These are phyloP conservation scores for Lablab purpureus DNA, from an alignment of 306 rosid genomes.

Conservation along the genomic window DNA sequence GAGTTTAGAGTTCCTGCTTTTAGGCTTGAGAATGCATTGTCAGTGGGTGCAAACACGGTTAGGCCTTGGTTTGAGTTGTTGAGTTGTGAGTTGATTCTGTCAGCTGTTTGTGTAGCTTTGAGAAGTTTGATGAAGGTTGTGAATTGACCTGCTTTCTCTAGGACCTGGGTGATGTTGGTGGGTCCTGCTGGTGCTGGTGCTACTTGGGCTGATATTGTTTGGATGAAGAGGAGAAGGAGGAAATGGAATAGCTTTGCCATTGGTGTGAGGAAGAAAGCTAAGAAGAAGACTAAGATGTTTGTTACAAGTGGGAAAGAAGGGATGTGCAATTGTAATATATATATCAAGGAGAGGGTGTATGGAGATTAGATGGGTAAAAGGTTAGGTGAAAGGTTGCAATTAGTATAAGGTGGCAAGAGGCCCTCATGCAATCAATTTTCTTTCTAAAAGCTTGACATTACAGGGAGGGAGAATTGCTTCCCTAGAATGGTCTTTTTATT, in stretches of 20 bases:
- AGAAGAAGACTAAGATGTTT: neutral
- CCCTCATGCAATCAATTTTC: conserved; percentile 49
- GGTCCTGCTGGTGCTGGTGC: conserved; percentile 76
- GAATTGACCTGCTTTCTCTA: conserved; percentile 90
- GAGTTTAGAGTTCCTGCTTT: conserved; percentile 78
- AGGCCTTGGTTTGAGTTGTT: conserved; percentile 86
- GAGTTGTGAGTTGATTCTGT: conserved; percentile 81
- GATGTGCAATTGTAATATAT: conserved; percentile 22
- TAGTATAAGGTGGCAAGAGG: conserved; percentile 58
- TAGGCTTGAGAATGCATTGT: conserved; percentile 72
- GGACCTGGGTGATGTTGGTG: conserved; percentile 69
- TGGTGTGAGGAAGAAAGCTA: neutral
- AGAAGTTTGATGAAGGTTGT: conserved; percentile 78
- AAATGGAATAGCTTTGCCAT: conserved; percentile 46
- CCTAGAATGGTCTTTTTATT: conserved; percentile 62
- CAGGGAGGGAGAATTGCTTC: conserved; percentile 46
- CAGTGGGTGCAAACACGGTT: conserved; percentile 91
- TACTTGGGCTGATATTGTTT: conserved; percentile 11
- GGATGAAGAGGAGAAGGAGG: conserved; percentile 37
- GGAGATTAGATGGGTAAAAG: conserved; percentile 32
- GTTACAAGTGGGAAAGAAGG: conserved; percentile 41
- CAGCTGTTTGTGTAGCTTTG: conserved; percentile 64
- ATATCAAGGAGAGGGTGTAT: conserved; percentile 37
- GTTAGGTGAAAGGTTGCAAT: conserved; percentile 68
- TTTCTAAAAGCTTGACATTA: conserved; percentile 28